phyloP scores from a whole-genome alignment of 2,329 filamentous ascomycete species.

The Talaromyces sp. region DNA sequence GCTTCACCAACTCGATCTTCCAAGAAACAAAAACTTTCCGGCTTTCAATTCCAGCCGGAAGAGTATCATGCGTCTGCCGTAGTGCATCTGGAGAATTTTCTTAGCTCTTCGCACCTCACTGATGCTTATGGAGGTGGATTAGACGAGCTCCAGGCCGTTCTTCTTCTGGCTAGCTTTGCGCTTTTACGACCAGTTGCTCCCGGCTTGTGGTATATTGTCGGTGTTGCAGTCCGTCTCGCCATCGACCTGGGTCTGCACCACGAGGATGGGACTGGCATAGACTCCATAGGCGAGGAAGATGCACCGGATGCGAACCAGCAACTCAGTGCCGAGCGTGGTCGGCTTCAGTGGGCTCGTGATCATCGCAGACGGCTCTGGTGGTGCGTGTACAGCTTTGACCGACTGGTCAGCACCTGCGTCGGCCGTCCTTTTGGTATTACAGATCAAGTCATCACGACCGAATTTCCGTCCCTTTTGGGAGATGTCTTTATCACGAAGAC shows the following conservation, averaged over 20 bases:
- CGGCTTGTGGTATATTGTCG: slow-evolving; percentile 95
- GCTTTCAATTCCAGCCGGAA: slow-evolving; percentile 71
- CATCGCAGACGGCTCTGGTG: slow-evolving; percentile 86
- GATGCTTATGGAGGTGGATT: slow-evolving; percentile 78
- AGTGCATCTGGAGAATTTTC: slow-evolving; percentile 80
- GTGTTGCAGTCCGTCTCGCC: slow-evolving; percentile 82
- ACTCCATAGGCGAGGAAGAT: slow-evolving; percentile 41
- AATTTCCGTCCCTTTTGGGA: slow-evolving; percentile 84
- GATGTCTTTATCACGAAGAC: slow-evolving; percentile 79
- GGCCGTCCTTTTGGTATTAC: slow-evolving; percentile 89
- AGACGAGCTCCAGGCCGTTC: slow-evolving; percentile 88
- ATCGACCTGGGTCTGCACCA: slow-evolving; percentile 90
- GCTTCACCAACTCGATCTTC: slow-evolving; percentile 25
- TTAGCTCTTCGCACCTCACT: slow-evolving; percentile 58
- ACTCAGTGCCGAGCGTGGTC: slow-evolving; percentile 53
- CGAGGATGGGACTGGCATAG: slow-evolving; percentile 72
- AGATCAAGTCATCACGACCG: slow-evolving; percentile 94
- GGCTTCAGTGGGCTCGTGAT: slow-evolving; percentile 79
- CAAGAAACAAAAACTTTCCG: slow-evolving; percentile 51
- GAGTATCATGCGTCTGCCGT: slow-evolving; percentile 96
- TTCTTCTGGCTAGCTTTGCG: slow-evolving; percentile 86
- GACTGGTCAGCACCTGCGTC: slow-evolving; percentile 91
- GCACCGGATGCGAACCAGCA: slow-evolving; percentile 15
- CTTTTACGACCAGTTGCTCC: slow-evolving; percentile 85
- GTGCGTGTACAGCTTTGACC: slow-evolving; percentile 92